Evolutionary conservation across 2,329 filamentous ascomycete species (phyloP), one percentile per base, ranked within the genome.

Genomic region (Trichoderma arundinaceum): DNA sequence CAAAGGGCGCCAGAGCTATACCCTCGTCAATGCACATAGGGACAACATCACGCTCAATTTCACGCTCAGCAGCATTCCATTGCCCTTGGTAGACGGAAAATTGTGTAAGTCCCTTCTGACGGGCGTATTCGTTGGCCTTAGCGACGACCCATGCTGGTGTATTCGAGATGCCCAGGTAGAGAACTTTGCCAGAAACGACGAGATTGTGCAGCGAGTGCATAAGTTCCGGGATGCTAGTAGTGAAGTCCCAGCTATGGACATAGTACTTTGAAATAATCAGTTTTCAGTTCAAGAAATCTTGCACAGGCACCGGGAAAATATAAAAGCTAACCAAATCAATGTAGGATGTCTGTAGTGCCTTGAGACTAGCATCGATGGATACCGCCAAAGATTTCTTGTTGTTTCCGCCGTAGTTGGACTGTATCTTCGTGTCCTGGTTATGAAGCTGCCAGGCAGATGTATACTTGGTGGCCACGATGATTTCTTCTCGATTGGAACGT

Each of bases 401-500:
- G 68, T 82, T 82, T 7, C 81, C 81, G 17, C 65, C 66, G 64
- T 74, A 76, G 69, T 81, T 82, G 17, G 72, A 53, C 52, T 66
- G 65, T 28, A 49, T 69, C 65, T 15, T 67, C 13, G 41, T 67
- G 3, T 68, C 58, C 10, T 67, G 22, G 15, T 71, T 64, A 10
- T 64, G 41, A 4, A 59, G 28, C 1, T 67, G 64, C 71, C 80
- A 84, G 46, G 77, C 75, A 1, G 76, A 79, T 1, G 80, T 80
- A 71, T 76, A 83, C 69, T 84, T 84, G 53, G 80, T 83, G 1
- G 81, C 80, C 12, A 83, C 69, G 10, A 84, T 79, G 65, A 84
- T 76, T 61, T 81, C 73, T 68, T 84, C 82, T 2, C 84, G 77
- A 66, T 80, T 80, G 8, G 75, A 72, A 15, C 79, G 77, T 4